Evolutionary conservation across 768 basidiomycete species (phyloP).

Genomic region (Trametes cubensis): DNA sequence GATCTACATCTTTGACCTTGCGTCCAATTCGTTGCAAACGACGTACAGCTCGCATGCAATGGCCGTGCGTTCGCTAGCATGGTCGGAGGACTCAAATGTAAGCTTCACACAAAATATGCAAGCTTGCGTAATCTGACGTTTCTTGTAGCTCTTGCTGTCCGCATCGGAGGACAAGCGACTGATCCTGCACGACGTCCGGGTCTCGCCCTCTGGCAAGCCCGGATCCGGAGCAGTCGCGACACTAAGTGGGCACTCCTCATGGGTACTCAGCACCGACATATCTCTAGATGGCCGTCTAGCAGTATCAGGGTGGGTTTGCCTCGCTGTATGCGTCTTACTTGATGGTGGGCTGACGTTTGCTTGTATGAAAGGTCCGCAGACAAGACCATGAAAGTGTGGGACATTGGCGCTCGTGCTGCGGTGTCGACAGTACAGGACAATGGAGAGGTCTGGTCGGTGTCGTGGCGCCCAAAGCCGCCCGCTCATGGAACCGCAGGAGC

Average conservation of each 20-base stretch:
- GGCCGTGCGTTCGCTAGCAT: slow-evolving; percentile 83
- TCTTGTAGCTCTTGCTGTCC: slow-evolving; percentile 72
- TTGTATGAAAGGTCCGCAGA: slow-evolving; percentile 67
- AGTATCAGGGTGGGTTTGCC: slow-evolving; percentile 68
- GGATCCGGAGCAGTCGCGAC: slow-evolving; percentile 83
- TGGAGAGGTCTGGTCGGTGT: slow-evolving; percentile 83
- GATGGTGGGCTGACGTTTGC: background rate
- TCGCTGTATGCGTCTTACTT: background rate
- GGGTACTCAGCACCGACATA: slow-evolving; percentile 84
- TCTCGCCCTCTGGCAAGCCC: slow-evolving; percentile 55
- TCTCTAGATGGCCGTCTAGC: slow-evolving; percentile 81
- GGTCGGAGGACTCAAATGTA: slow-evolving; percentile 90
- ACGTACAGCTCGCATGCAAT: slow-evolving; percentile 90
- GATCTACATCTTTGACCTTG: slow-evolving; percentile 83
- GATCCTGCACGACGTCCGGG: slow-evolving; percentile 86
- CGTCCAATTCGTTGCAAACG: slow-evolving; percentile 60
- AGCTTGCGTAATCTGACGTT: background rate
- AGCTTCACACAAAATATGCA: slow-evolving; percentile 31
- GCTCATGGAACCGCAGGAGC: slow-evolving; percentile 58
- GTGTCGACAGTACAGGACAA: slow-evolving; percentile 80
- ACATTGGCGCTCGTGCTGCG: slow-evolving; percentile 69
- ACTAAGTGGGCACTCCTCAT: slow-evolving; percentile 85
- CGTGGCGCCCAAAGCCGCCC: slow-evolving; percentile 72
- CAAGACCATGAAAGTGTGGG: slow-evolving; percentile 87
- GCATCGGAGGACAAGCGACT: slow-evolving; percentile 94